Conservation (phyloP, 1,139 yeast species). For the Zygosaccharomyces pseudobailii region DNA sequence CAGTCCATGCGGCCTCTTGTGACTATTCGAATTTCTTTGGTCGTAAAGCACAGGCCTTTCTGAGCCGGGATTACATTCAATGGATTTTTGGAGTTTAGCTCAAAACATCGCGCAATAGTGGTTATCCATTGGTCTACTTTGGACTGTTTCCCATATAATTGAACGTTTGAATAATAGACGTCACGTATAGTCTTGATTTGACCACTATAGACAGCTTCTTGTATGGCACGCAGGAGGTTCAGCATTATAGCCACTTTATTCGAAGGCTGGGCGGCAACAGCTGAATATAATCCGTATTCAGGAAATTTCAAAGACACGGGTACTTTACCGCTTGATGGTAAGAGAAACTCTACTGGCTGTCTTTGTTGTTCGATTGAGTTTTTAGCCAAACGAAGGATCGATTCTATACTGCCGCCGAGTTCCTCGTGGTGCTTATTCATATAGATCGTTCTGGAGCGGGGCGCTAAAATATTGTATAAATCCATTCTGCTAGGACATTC, state of each 20-base stretch:
- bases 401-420: conserved; percentile 9
- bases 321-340: background rate
- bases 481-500: conserved; percentile 3
- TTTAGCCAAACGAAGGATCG: conserved; percentile 9
- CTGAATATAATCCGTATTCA: conserved; percentile 1
- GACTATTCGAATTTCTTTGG: conserved; percentile 8
- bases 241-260: conserved; percentile 17
- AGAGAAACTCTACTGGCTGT: conserved; percentile 8
- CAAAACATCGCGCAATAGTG: conserved; percentile 19
- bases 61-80: conserved; percentile 34
- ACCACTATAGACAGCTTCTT: conserved; percentile 4
- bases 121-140: conserved; percentile 25
- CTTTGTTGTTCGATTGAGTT: conserved; percentile 12
- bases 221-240: conserved; percentile 16
- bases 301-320: conserved; percentile 2
- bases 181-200: conserved; percentile 32
- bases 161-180: conserved; percentile 34
- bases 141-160: conserved; percentile 27
- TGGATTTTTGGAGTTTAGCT: conserved; percentile 13
- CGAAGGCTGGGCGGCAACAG: conserved; percentile 5
- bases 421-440: conserved; percentile 2
- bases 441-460: conserved; percentile 7
- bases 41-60: conserved; percentile 33
- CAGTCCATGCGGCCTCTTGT: conserved; percentile 7
- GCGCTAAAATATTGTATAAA: conserved; percentile 6